Percentiles rank a stretch among this genome's conserved stretches.
These are phyloP conservation scores for Lasiosphaeria ovina DNA, from an alignment of 495 filamentous ascomycete genomes.

Conservation along the genomic window DNA sequence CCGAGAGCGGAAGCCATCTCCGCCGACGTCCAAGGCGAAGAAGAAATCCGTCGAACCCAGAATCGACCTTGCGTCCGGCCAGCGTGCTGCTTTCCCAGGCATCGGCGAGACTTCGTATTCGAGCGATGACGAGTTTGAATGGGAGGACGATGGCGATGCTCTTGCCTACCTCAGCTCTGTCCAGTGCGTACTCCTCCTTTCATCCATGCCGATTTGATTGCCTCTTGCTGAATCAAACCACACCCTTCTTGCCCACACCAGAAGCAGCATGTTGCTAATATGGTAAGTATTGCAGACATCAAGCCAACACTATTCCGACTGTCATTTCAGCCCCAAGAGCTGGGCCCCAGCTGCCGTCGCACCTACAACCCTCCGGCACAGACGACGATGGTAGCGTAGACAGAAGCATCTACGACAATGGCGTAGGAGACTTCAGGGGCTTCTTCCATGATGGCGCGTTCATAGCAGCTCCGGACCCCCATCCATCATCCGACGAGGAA, in stretches of 20 bases:
- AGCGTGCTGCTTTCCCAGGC: slow-evolving; percentile 73
- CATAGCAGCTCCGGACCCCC: slow-evolving; percentile 46
- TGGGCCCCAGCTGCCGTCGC: slow-evolving; percentile 44
- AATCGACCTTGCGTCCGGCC: slow-evolving; percentile 68
- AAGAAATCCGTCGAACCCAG: slow-evolving; percentile 25
- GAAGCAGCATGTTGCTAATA: slow-evolving; percentile 30
- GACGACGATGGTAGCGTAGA: slow-evolving; percentile 27
- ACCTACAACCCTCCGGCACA: slow-evolving; percentile 22
- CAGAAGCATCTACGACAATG: slow-evolving; percentile 42
- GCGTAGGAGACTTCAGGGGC: slow-evolving; percentile 51
- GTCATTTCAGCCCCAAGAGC: slow-evolving; percentile 58
- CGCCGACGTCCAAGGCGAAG: slow-evolving; percentile 3
- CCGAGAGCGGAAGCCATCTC: slow-evolving; percentile 20
- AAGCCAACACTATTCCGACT: slow-evolving; percentile 68
- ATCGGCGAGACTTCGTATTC: slow-evolving; percentile 52
- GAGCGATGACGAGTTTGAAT: slow-evolving; percentile 51
- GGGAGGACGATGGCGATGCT: slow-evolving; percentile 60
- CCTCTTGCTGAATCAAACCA: slow-evolving; percentile 32
- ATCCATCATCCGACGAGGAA: slow-evolving; percentile 11
- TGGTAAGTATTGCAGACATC: slow-evolving; percentile 59
- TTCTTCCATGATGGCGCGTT: slow-evolving; percentile 74
- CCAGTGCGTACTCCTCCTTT: slow-evolving; percentile 56
- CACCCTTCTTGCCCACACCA: slow-evolving; percentile 17
- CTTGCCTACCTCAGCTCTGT: slow-evolving; percentile 77
- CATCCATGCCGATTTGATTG: slow-evolving; percentile 15